Evolutionary conservation across 805 yeast species (phyloP).

Genomic region (Wickerhamiella nectarea): DNA sequence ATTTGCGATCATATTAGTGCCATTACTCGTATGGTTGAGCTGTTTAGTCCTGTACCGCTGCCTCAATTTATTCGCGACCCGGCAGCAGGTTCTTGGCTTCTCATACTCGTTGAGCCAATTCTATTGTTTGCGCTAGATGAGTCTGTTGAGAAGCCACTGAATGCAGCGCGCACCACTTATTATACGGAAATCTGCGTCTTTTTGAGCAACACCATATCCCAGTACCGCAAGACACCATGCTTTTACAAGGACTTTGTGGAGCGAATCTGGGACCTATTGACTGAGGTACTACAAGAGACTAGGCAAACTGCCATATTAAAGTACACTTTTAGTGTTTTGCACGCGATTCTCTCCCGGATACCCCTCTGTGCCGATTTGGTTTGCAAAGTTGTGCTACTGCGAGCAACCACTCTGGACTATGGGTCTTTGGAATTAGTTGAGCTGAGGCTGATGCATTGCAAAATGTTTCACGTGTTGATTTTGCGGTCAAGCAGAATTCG

Average conservation of each 20-base stretch:
- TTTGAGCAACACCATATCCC: background rate
- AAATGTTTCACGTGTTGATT: conserved; percentile 12
- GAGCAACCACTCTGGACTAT: conserved; percentile 10
- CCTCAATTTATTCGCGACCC: conserved; percentile 4
- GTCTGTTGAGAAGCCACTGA: background rate
- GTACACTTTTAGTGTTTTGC: conserved; percentile 13
- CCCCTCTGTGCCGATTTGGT: conserved; percentile 13
- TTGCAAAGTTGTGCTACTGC: conserved; percentile 14
- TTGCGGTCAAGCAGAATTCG: conserved; percentile 8
- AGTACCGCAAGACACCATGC: conserved; percentile 3
- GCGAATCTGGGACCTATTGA: conserved; percentile 17
- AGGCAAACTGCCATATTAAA: conserved; percentile 6
- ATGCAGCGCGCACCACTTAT: conserved; percentile 1
- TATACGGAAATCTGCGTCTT: conserved; percentile 3
- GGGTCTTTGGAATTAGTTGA: conserved; percentile 6
- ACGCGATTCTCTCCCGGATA: conserved; percentile 10
- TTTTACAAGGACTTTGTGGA: conserved; percentile 7
- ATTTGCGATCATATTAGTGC: conserved; percentile 3
- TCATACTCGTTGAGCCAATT: background rate
- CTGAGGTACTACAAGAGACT: conserved; percentile 14
- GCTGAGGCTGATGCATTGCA: conserved; percentile 14
- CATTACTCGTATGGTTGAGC: background rate
- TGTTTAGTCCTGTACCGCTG: conserved; percentile 5
- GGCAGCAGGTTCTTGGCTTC: conserved; percentile 1
- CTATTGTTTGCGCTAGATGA: background rate